These are phyloP conservation scores for Aspergillus awamori DNA, from an alignment of 2,329 filamentous ascomycete species.

Conservation along the genomic window DNA sequence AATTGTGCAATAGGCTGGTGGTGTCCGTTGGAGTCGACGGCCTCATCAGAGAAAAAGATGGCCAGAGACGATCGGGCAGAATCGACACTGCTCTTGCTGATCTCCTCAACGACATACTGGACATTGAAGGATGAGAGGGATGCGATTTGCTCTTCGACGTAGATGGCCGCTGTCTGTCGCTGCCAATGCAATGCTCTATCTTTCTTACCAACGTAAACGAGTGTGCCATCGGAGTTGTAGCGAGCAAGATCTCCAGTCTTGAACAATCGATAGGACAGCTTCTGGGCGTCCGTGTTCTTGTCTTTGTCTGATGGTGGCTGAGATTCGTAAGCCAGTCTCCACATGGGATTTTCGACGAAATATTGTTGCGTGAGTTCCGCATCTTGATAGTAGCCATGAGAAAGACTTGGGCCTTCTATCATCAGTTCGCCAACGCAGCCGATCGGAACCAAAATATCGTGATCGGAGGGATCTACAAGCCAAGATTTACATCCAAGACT, in stretches of 20 bases:
- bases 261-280: constrained; percentile 26
- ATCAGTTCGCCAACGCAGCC: constrained; percentile 33
- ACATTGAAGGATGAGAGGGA: constrained; percentile 18
- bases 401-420: constrained; percentile 52
- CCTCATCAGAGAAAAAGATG: constrained; percentile 26
- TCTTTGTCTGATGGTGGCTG: constrained; percentile 25
- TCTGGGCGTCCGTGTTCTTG: neutral
- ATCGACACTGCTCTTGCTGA: constrained; percentile 14
- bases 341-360: constrained; percentile 53
- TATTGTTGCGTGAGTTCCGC: constrained; percentile 53
- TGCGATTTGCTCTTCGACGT: constrained; percentile 21
- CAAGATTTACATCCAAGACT: constrained; percentile 33
- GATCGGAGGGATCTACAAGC: constrained; percentile 37
- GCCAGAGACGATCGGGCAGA: constrained; percentile 11
- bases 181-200: constrained; percentile 11
- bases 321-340: constrained; percentile 10
- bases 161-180: constrained; percentile 7
- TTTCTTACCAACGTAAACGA: constrained; percentile 39
- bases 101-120: constrained; percentile 23
- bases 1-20: constrained; percentile 16
- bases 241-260: constrained; percentile 45
- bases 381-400: constrained; percentile 60
- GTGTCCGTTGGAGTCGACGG: neutral
- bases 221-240: constrained; percentile 40
- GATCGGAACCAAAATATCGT: constrained; percentile 36